Evolutionary conservation across 2,329 filamentous ascomycete species (phyloP).

Genomic region (Xylaria sp.): DNA sequence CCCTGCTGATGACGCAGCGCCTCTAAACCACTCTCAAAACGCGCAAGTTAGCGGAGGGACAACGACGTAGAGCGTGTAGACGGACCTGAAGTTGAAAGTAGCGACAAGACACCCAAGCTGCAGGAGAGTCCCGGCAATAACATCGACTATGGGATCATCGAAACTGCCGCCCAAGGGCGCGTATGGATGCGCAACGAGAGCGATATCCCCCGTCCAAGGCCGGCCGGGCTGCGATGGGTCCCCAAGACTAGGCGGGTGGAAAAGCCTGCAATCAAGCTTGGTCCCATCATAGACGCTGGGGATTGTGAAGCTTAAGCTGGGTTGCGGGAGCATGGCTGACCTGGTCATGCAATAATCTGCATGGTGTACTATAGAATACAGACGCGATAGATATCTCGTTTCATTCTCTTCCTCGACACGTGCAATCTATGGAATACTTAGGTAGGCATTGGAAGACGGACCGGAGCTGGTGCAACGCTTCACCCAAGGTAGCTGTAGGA

Average conservation of each 20-base stretch:
- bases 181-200: constrained; percentile 83
- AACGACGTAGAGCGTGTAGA: background rate
- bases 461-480: background rate
- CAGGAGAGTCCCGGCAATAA: constrained; percentile 69
- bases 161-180: constrained; percentile 84
- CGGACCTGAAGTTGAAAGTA: constrained; percentile 86
- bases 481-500: no score
- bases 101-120: constrained; percentile 74
- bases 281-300: constrained; percentile 83
- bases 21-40: constrained; percentile 57
- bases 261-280: constrained; percentile 80
- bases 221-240: constrained; percentile 36
- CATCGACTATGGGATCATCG: constrained; percentile 80
- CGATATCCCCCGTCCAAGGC: constrained; percentile 56
- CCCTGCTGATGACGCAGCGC: constrained; percentile 75
- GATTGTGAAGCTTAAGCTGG: constrained; percentile 72
- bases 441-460: background rate
- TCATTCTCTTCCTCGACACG: background rate
- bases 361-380: constrained; percentile 6
- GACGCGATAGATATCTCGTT: background rate
- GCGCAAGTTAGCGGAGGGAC: background rate
- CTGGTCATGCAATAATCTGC: constrained; percentile 19
- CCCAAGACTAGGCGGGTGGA: constrained; percentile 65
- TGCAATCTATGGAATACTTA: background rate
- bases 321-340: constrained; percentile 58